Evolutionary conservation across 805 yeast species (phyloP).

Genomic region (Phaffomyces thermotolerans): DNA sequence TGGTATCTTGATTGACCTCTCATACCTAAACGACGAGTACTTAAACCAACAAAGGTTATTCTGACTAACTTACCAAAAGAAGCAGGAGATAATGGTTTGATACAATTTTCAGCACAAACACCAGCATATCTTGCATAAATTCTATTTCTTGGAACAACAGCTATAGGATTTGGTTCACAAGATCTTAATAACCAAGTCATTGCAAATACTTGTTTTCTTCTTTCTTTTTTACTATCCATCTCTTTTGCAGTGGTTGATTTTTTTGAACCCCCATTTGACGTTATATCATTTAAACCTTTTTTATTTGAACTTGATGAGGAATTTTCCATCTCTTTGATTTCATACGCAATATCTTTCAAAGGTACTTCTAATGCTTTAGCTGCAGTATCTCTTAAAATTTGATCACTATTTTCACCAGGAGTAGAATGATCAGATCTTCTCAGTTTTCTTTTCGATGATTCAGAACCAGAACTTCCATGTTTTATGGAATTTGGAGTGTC

Average conservation of each 20-base stretch:
- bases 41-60: constrained; percentile 52
- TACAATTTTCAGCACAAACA: constrained; percentile 43
- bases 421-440: constrained; percentile 22
- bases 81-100: constrained; percentile 65
- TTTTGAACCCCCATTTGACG: neutral
- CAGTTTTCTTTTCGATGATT: constrained; percentile 18
- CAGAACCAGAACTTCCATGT: constrained; percentile 12
- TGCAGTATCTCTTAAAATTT: constrained; percentile 32
- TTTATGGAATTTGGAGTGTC: constrained; percentile 4
- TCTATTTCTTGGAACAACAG: constrained; percentile 57
- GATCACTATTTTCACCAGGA: constrained; percentile 29
- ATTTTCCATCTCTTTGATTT: constrained; percentile 37
- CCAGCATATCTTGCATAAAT: constrained; percentile 62
- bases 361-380: constrained; percentile 24
- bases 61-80: constrained; percentile 69
- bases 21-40: constrained; percentile 68
- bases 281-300: neutral
- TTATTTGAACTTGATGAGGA: constrained; percentile 4
- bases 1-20: constrained; percentile 78
- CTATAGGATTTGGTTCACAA: constrained; percentile 42
- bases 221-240: constrained; percentile 36
- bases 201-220: constrained; percentile 72
- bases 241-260: neutral
- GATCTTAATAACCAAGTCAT: constrained; percentile 71
- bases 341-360: constrained; percentile 35